Evolutionary conservation across 192 early-diverging fungal species (phyloP).

Genomic region (Podila horticola): DNA sequence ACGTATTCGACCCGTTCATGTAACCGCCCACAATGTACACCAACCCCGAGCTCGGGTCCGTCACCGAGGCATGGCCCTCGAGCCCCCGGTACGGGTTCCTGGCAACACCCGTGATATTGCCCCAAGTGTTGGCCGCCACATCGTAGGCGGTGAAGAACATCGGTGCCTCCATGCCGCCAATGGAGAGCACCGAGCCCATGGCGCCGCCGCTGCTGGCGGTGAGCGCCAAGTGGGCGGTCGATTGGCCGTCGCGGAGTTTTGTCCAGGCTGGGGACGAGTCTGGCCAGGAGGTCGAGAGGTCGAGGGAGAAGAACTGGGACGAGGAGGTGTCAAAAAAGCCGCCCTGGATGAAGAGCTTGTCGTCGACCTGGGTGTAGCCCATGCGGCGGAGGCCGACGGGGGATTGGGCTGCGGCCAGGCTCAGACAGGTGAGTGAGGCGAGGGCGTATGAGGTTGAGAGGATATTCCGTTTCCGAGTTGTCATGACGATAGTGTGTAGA

Average conservation of each 20-base stretch:
- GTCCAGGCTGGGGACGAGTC: conserved; percentile 9
- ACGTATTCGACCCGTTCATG: background rate
- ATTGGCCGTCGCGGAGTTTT: conserved; percentile 14
- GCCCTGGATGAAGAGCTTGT: conserved; percentile 39
- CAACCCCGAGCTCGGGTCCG: conserved; percentile 39
- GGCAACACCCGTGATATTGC: background rate
- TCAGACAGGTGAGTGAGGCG: background rate
- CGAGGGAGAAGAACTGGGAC: conserved; percentile 24
- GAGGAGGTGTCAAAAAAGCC: conserved; percentile 27
- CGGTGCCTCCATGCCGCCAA: conserved; percentile 12
- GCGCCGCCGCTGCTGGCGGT: conserved; percentile 19
- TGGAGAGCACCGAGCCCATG: conserved; percentile 22
- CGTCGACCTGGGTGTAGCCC: conserved; percentile 30
- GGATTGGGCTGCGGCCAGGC: conserved; percentile 3
- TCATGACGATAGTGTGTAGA: background rate
- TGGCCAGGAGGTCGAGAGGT: conserved; percentile 38
- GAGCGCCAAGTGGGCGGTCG: conserved; percentile 21
- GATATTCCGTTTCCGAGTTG: background rate
- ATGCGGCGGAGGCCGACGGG: conserved; percentile 23
- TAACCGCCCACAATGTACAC: conserved; percentile 37
- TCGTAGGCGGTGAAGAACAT: conserved; percentile 18
- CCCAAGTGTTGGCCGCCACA: conserved; percentile 9
- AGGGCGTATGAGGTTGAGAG: background rate
- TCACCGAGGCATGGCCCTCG: conserved; percentile 35
- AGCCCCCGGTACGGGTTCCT: conserved; percentile 16